Percentiles rank a stretch among this genome's conserved stretches.
Evolutionary conservation across 805 yeast species (phyloP).

Genomic region (Saturnispora galanensis): DNA sequence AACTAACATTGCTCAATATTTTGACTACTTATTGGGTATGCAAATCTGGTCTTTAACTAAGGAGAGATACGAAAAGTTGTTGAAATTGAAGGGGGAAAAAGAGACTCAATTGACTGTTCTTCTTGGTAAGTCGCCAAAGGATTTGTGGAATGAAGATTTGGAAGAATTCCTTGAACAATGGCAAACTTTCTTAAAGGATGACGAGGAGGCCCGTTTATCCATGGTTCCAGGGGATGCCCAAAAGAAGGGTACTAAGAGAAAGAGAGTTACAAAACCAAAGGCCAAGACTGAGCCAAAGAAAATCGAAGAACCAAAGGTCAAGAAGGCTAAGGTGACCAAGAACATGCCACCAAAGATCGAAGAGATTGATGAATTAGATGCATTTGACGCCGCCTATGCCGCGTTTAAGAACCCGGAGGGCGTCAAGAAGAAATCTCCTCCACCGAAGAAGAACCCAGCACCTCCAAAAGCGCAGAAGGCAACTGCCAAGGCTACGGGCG

Average conservation of each 20-base stretch:
- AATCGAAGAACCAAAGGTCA: slow-evolving; percentile 23
- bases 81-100: slow-evolving; percentile 62
- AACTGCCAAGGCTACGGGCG: slow-evolving; percentile 1
- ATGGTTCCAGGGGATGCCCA: slow-evolving; percentile 36
- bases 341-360: slow-evolving; percentile 9
- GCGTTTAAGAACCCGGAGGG: slow-evolving; percentile 2
- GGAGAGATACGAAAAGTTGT: slow-evolving; percentile 75
- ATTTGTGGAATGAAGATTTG: slow-evolving; percentile 78
- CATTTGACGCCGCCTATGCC: slow-evolving; percentile 6
- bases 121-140: slow-evolving; percentile 66
- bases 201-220: slow-evolving; percentile 47
- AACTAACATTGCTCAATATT: slow-evolving; percentile 50
- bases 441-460: slow-evolving; percentile 1
- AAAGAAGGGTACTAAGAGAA: slow-evolving; percentile 28
- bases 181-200: slow-evolving; percentile 57
- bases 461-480: slow-evolving; percentile 1
- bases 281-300: slow-evolving; percentile 41
- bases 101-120: slow-evolving; percentile 61
- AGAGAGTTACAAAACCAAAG: slow-evolving; percentile 14
- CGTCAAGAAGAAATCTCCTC: not conserved
- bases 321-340: slow-evolving; percentile 3
- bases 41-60: slow-evolving; percentile 86
- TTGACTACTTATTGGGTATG: slow-evolving; percentile 87
- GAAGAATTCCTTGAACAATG: slow-evolving; percentile 62
- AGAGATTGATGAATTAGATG: slow-evolving; percentile 14